Percentiles rank a stretch among this genome's conserved stretches.
Evolutionary conservation across 192 early-diverging fungal species (phyloP).

Genomic region (Ambispora gerdemannii): DNA sequence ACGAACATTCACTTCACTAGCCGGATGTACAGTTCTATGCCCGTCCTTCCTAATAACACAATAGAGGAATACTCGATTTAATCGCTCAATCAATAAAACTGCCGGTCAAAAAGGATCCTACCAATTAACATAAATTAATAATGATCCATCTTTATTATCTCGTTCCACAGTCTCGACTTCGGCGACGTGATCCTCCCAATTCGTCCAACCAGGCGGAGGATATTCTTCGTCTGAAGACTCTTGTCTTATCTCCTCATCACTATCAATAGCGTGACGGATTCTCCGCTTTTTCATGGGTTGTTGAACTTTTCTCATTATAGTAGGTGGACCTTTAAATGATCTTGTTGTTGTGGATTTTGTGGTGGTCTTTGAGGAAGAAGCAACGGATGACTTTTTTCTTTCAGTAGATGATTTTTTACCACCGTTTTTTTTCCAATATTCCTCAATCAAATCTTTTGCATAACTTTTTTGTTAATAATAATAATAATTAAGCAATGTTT

Average conservation of each 20-base stretch:
- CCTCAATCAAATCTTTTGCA: constrained; percentile 5
- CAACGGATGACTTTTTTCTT: too few relatives aligned
- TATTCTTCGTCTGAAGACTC: neutral
- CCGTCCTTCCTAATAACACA: neutral
- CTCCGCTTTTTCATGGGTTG: neutral
- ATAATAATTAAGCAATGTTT: neutral
- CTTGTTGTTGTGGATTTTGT: neutral
- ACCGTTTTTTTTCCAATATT: neutral
- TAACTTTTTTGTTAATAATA: neutral
- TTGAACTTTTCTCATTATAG: neutral
- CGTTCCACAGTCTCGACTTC: neutral
- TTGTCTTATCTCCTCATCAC: too few relatives aligned
- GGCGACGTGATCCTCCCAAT: constrained; percentile 1
- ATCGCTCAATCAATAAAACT: neutral
- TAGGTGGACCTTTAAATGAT: neutral
- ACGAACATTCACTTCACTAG: neutral
- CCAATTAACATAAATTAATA: constrained; percentile 8
- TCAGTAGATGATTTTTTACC: neutral
- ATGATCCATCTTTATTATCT: neutral
- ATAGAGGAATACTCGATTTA: too few relatives aligned
- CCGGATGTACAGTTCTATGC: constrained; percentile 1
- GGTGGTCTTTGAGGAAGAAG: neutral
- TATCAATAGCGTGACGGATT: too few relatives aligned
- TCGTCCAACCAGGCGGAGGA: neutral
- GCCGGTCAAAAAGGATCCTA: neutral